These are phyloP conservation scores for Pythium volutum DNA, from an alignment of 352 stramenopile genomes.

Conservation along the genomic window DNA sequence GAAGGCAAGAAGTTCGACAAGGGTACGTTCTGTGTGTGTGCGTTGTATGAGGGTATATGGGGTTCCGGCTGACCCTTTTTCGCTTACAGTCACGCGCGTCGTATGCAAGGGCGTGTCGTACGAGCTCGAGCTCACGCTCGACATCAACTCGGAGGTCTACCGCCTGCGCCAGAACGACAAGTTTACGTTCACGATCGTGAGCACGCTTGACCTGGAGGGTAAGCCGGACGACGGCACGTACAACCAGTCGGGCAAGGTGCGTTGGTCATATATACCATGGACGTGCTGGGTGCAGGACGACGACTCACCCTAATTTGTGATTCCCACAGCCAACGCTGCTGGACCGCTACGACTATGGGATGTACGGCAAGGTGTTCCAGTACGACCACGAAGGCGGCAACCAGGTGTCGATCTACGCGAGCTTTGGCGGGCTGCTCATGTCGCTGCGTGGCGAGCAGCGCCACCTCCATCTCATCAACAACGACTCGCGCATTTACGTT, in stretches of 20 bases:
- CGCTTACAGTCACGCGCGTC: slow-evolving; percentile 89
- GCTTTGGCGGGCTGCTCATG: slow-evolving; percentile 97
- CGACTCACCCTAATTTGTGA: background rate
- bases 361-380: slow-evolving; percentile 98
- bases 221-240: slow-evolving; percentile 94
- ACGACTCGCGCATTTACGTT: slow-evolving; percentile 96
- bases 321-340: slow-evolving; percentile 79
- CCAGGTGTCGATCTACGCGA: slow-evolving; percentile 92
- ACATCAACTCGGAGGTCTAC: slow-evolving; percentile 99
- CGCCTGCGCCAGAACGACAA: slow-evolving; percentile 94
- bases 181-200: slow-evolving; percentile 95
- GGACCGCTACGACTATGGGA: slow-evolving; percentile 99
- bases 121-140: slow-evolving; percentile 96
- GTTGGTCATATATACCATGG: background rate
- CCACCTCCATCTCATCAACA: slow-evolving; percentile 96
- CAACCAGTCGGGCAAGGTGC: slow-evolving; percentile 89
- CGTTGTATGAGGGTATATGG: background rate
- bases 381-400: slow-evolving; percentile 95
- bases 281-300: background rate
- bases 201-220: slow-evolving; percentile 95
- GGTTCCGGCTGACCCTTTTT: background rate
- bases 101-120: slow-evolving; percentile 96
- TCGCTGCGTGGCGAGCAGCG: slow-evolving; percentile 95
- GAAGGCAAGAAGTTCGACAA: slow-evolving; percentile 98
- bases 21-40: slow-evolving; percentile 36